Percentiles rank a stretch among this genome's conserved stretches.
phyloP scores from a whole-genome alignment of 2,329 filamentous ascomycete species.

The Trichoderma sp. region DNA sequence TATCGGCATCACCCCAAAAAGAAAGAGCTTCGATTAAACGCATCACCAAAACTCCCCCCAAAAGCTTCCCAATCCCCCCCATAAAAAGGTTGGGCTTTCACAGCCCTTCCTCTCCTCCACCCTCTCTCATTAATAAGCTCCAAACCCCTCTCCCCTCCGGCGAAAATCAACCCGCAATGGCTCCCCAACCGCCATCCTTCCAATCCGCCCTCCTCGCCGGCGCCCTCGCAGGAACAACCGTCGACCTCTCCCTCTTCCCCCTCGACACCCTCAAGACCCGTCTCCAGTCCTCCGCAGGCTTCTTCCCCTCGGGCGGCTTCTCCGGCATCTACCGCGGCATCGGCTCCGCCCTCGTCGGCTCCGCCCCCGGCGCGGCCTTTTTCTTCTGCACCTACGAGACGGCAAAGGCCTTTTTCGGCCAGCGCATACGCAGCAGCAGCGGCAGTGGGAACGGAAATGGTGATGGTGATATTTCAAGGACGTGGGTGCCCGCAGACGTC shows the following conservation, averaged over 20 bases:
- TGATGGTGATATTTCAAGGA: too few species aligned
- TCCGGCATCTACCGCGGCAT: conserved; percentile 90
- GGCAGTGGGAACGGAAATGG: conserved; percentile 18
- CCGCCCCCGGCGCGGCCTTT: conserved; percentile 87
- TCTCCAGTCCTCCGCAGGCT: conserved; percentile 77
- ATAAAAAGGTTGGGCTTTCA: conserved; percentile 15
- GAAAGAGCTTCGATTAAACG: background rate
- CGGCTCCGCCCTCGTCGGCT: conserved; percentile 84
- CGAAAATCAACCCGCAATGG: background rate
- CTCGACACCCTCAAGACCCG: conserved; percentile 99
- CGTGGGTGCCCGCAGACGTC: conserved; percentile 28
- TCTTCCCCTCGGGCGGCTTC: conserved; percentile 84
- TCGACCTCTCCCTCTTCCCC: conserved; percentile 94
- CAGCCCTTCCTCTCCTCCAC: conserved; percentile 9
- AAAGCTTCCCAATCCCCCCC: too few species aligned
- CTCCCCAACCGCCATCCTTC: conserved; percentile 43
- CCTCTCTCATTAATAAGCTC: too few species aligned
- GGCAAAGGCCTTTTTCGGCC: conserved; percentile 57
- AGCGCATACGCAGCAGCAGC: conserved; percentile 26
- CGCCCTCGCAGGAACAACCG: conserved; percentile 87
- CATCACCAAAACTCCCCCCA: too few species aligned
- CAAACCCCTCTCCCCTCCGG: too few species aligned
- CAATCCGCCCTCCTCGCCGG: conserved; percentile 70
- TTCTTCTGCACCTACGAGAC: conserved; percentile 96
- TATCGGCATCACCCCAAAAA: background rate